Evolutionary conservation across 345 rosid species (phyloP).

Genomic region (Brassica incana): DNA sequence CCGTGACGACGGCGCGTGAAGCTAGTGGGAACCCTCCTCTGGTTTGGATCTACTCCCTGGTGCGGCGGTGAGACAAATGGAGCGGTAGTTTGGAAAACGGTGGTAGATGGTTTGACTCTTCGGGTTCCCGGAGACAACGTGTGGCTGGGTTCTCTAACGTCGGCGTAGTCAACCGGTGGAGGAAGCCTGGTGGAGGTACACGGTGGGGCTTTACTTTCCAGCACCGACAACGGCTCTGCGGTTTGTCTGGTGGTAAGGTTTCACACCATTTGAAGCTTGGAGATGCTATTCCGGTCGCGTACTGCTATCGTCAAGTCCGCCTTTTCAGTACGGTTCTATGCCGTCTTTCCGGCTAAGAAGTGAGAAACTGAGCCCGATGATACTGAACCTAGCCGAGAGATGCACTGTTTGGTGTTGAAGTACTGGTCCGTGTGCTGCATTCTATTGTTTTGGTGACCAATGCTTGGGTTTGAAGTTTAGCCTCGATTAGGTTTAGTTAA

Average conservation of each 20-base stretch:
- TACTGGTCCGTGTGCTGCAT: neutral
- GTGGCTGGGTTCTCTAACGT: neutral
- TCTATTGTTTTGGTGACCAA: neutral
- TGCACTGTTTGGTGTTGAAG: neutral
- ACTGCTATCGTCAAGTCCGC: neutral
- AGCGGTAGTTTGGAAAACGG: neutral
- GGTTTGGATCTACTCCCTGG: neutral
- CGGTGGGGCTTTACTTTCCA: neutral
- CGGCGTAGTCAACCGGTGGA: neutral
- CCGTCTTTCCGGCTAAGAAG: neutral
- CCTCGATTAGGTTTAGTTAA: neutral
- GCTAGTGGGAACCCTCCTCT: neutral
- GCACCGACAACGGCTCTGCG: neutral
- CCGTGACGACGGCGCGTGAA: neutral
- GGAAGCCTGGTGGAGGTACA: neutral
- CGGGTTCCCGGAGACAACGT: neutral
- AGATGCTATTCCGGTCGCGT: neutral
- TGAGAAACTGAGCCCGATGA: neutral
- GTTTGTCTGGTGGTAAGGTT: neutral
- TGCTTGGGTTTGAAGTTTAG: neutral
- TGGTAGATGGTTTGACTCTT: neutral
- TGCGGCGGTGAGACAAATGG: neutral
- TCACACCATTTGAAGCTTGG: neutral
- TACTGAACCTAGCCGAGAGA: neutral
- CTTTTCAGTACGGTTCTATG: neutral